Base-by-base conservation (phyloP, 306 rosid species). In the Morella rubra region DNA sequence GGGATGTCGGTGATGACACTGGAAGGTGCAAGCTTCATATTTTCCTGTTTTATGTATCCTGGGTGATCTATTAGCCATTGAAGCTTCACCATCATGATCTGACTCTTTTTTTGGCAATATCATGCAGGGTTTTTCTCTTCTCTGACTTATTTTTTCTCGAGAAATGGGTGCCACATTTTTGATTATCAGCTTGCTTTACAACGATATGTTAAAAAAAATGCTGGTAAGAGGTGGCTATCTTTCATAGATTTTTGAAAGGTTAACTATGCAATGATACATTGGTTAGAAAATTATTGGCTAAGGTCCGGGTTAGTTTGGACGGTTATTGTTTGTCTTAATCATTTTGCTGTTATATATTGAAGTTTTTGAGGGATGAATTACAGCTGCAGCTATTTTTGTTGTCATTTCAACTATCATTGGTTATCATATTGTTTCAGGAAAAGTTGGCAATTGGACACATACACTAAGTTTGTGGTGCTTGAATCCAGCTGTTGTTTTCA, bases 391-490 rank as follows among this genome's bases (percentile, higher is more conserved):
- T 65, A 40, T 8, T 7, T 44, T 69, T 55, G 50, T n/a, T 67
- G 22, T 69, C 73, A 56, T 58, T 79, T 61, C 74, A 53, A 72
- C 46, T 10, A 55, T 4, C 9, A 14, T 72, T 80, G 62, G 41
- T 70, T 55, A 41, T 84, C 76, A 61, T 78, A 22, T 72, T 84
- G 53, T 81, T 73, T 59, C 91, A 94, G 98, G 96, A 80, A 87
- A 86, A 77, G 79, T 76, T 77, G 95, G 87, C 67, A 87, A 83
- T 40, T 94, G 98, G 98, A 90, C 88, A n/a, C 82, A 80, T 81
- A 83, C 93, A 54, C 84, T 94, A 51, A 94, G 96, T 83, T 85
- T 94, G 85, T 94, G 98, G 98, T 94, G 98, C 90, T 81, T 94
- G 89, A 94, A 94, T 86, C 98, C 98, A 59, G 89, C 90, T 60